Percentiles rank a stretch among this genome's conserved stretches.
Evolutionary conservation across 1,139 yeast species (phyloP).

Genomic region (Nadsonia commutata): DNA sequence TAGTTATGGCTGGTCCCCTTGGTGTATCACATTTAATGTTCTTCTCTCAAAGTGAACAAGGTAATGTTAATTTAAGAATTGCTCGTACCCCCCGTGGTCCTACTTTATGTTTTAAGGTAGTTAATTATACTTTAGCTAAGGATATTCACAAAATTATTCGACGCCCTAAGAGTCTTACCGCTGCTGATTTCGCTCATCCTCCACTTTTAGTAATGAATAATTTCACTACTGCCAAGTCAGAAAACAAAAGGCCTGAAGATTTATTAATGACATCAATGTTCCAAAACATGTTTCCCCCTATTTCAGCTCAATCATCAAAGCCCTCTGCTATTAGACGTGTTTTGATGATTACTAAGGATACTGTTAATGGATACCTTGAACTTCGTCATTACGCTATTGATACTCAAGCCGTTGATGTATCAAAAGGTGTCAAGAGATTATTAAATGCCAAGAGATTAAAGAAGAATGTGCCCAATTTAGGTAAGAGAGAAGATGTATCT

Average conservation of each 20-base stretch:
- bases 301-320: constrained; percentile 68
- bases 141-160: constrained; percentile 60
- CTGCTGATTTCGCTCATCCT: constrained; percentile 54
- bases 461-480: constrained; percentile 62
- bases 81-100: constrained; percentile 93
- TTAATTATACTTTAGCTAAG: constrained; percentile 64
- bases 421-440: constrained; percentile 64
- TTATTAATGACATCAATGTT: constrained; percentile 77
- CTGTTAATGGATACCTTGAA: constrained; percentile 57
- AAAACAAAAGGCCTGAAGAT: constrained; percentile 31
- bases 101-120: constrained; percentile 67
- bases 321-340: constrained; percentile 71
- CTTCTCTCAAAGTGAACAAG: constrained; percentile 68
- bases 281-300: constrained; percentile 93
- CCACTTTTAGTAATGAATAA: constrained; percentile 89
- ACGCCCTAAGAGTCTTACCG: constrained; percentile 41
- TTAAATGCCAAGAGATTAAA: constrained; percentile 38
- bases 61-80: constrained; percentile 68
- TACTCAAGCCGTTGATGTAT: constrained; percentile 74
- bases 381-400: constrained; percentile 84
- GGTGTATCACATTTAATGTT: constrained; percentile 83
- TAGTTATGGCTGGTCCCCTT: constrained; percentile 94
- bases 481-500: constrained; percentile 56
- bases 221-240: constrained; percentile 36
- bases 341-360: constrained; percentile 62